Evolutionary conservation across 139 green algal genomes (phyloP).

Genomic region (Nannochloris sp.): DNA sequence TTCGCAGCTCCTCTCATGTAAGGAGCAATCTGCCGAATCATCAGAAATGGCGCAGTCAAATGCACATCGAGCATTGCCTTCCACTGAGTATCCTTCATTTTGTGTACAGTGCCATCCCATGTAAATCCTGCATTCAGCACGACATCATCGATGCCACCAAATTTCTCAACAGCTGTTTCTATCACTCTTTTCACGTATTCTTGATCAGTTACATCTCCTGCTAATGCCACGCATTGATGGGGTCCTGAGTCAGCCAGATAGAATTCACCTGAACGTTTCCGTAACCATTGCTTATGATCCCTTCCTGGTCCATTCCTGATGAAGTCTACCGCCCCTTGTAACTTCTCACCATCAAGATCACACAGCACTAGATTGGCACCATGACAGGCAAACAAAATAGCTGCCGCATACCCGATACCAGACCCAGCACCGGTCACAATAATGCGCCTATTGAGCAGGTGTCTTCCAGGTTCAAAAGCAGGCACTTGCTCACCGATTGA

Average conservation of each 20-base stretch:
- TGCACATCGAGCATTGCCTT: slow-evolving; percentile 71
- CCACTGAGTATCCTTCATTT: slow-evolving; percentile 71
- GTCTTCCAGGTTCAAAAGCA: neutral
- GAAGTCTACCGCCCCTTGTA: slow-evolving; percentile 31
- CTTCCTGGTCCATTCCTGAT: slow-evolving; percentile 28
- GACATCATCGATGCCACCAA: slow-evolving; percentile 51
- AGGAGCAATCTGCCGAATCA: slow-evolving; percentile 54
- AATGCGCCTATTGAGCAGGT: neutral
- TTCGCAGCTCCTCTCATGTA: slow-evolving; percentile 69
- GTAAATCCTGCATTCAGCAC: slow-evolving; percentile 79
- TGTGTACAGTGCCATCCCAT: slow-evolving; percentile 81
- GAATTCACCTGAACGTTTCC: slow-evolving; percentile 3
- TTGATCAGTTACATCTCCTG: slow-evolving; percentile 62
- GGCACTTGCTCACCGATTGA: too few species aligned
- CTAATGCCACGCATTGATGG: slow-evolving; percentile 17
- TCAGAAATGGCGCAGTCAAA: slow-evolving; percentile 66
- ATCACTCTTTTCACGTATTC: slow-evolving; percentile 41
- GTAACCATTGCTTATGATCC: neutral
- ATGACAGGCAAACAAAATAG: slow-evolving; percentile 54
- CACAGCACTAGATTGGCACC: slow-evolving; percentile 56
- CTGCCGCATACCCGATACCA: slow-evolving; percentile 62
- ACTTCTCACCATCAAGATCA: slow-evolving; percentile 57
- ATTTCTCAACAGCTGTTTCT: slow-evolving; percentile 36
- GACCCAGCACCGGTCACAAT: slow-evolving; percentile 70
- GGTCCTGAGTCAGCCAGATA: neutral